Evolutionary conservation across 2,329 filamentous ascomycete genomes (phyloP), one percentile per base, ranked within the genome.

Genomic region (Lasiodiplodia theobromae): DNA sequence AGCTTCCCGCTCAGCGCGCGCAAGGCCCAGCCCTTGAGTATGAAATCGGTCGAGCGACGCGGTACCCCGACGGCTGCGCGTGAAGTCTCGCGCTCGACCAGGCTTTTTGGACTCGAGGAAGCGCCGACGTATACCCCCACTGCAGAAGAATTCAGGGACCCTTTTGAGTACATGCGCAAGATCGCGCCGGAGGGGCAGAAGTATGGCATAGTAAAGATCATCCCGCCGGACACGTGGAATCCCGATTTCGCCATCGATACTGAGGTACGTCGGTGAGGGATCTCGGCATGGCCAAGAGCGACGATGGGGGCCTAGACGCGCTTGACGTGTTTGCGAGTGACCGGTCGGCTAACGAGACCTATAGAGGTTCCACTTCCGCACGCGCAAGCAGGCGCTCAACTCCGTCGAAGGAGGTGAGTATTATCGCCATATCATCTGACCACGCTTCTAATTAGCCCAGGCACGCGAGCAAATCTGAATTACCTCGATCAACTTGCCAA

Each of bases 191-290:
- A 97, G 78, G 96, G 93, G 28, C 88, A 86, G 72, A 89, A 94
- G 74, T 98, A 92, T 80, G 96, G 96, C 63, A 92, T 99, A 66
- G 94, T 94, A 86, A 97, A 97, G 81, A 93, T 99, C 71, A 92
- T 99, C 68, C 96, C 96, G 5, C 96, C 96, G 0, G 93, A 96
- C 71, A 89, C 87, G 40, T 99, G 96, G 96, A 95, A 96, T 75
- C 96, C 96, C 8, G 87, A 93, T 18, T 98, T 99, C 79, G 94
- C 94, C 53, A 96, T 99, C 76, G 94, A 99, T 77, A 98, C 95
- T 25, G 94, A 97, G 89, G 95, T 97, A 85, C 78, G 87, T 76
- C 18, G 14, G 58, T 44, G 23, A 23, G 40, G 66, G 47, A 28
- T 63, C 21, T 21, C 3, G 31, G 47, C 21, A 53, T 52, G 34